A percentile compares a stretch with the other conserved stretches of the same genome.
Evolutionary conservation across 352 stramenopile genomes (phyloP).

Genomic region (Pythium oligandrum): DNA sequence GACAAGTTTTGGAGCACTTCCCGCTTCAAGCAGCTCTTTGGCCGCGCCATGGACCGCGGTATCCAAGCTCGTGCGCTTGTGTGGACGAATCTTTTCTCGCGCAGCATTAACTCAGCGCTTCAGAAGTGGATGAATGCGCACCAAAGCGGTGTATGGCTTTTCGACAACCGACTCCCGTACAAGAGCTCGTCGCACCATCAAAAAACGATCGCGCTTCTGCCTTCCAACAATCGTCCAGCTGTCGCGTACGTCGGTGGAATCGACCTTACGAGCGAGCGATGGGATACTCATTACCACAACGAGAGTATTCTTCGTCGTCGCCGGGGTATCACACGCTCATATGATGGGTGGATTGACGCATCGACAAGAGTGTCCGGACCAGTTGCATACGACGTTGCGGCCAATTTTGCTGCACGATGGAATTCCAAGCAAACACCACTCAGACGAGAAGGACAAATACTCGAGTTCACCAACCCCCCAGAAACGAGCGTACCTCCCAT

Average conservation of each 20-base stretch:
- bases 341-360: conserved; percentile 27
- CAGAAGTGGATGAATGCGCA: conserved; percentile 19
- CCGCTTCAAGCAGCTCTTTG: conserved; percentile 11
- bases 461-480: conserved; percentile 10
- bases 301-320: conserved; percentile 6
- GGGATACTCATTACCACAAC: conserved; percentile 26
- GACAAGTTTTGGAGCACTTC: conserved; percentile 3
- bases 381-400: conserved; percentile 16
- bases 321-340: conserved; percentile 7
- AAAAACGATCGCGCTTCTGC: conserved; percentile 49
- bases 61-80: conserved; percentile 13
- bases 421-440: conserved; percentile 12
- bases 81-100: conserved; percentile 17
- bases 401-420: conserved; percentile 28
- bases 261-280: conserved; percentile 23
- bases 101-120: conserved; percentile 2
- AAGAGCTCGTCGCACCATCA: conserved; percentile 61
- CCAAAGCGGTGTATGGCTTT: conserved; percentile 25
- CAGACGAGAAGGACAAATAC: background rate
- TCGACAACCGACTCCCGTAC: conserved; percentile 60
- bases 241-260: conserved; percentile 30
- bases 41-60: conserved; percentile 9
- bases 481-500: background rate
- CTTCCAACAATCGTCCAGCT: background rate
- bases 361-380: conserved; percentile 18